Evolutionary conservation across 169 alveolate species (phyloP).

Genomic region (Plasmodium vivax): DNA sequence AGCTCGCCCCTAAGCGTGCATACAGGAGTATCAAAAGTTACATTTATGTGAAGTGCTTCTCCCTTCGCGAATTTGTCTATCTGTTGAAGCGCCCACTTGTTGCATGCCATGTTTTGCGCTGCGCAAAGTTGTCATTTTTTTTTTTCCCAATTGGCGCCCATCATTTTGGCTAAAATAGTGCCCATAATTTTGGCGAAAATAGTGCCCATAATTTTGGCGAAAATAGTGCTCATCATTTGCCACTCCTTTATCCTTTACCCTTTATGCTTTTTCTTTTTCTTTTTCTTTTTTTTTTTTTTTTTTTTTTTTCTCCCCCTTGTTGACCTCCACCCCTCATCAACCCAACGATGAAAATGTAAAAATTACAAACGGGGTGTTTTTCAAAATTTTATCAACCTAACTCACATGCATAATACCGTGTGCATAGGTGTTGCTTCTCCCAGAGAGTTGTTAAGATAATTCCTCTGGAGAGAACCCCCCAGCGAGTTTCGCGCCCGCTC

Average conservation of each 20-base stretch:
- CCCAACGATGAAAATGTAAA: not conserved
- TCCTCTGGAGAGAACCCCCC: not conserved
- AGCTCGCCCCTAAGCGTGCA: not conserved
- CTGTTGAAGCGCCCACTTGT: not conserved
- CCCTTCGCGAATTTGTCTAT: not conserved
- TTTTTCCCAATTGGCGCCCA: not conserved
- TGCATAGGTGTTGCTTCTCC: not conserved
- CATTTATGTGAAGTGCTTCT: not conserved
- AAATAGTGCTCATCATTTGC: too few relatives aligned
- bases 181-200: too few relatives aligned
- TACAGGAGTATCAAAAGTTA: not conserved
- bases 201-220: too few relatives aligned
- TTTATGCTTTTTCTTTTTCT: not conserved
- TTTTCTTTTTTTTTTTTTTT: not conserved
- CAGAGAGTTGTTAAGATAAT: not conserved
- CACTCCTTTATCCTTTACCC: too few relatives aligned
- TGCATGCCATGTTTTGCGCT: not conserved
- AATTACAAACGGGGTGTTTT: not conserved
- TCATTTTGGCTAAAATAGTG: too few relatives aligned
- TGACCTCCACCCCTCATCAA: not conserved
- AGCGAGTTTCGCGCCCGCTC: not conserved
- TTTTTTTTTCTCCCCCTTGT: not conserved
- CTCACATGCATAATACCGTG: not conserved
- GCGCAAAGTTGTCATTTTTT: not conserved
- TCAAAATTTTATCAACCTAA: not conserved